Conservation (phyloP, 1,284 basidiomycete genomes). For the Cerioporus squamosus region DNA sequence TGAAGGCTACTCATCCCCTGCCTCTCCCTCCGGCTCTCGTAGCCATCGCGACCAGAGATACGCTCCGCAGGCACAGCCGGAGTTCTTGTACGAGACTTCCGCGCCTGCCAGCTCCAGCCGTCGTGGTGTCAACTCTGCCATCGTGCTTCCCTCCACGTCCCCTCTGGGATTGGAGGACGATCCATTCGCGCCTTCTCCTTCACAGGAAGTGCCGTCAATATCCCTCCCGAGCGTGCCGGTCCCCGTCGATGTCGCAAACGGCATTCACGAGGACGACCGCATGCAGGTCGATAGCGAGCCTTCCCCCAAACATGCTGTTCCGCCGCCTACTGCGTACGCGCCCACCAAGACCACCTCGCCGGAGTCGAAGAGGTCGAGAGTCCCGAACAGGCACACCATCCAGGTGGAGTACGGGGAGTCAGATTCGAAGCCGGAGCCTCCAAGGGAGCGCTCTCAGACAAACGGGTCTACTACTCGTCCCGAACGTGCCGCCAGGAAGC, state of each 20-base stretch:
- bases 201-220: conserved; percentile 31
- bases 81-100: conserved; percentile 58
- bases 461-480: conserved; percentile 13
- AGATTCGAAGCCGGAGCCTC: conserved; percentile 35
- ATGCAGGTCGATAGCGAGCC: conserved; percentile 19
- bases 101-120: conserved; percentile 41
- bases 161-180: conserved; percentile 48
- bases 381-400: conserved; percentile 79
- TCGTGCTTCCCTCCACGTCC: conserved; percentile 45
- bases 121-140: conserved; percentile 46
- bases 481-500: conserved; percentile 31
- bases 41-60: conserved; percentile 41
- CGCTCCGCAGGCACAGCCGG: conserved; percentile 42
- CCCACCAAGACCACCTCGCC: conserved; percentile 36
- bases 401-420: conserved; percentile 84
- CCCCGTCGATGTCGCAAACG: conserved; percentile 11
- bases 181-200: conserved; percentile 49
- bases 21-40: conserved; percentile 33
- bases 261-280: conserved; percentile 12
- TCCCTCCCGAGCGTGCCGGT: conserved; percentile 12
- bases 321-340: conserved; percentile 30
- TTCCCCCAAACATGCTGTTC: conserved; percentile 15
- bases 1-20: conserved; percentile 41
- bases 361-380: conserved; percentile 45
- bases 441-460: conserved; percentile 28